Evolutionary conservation across 164 flowering plant species (phyloP).

Genomic region (Macadamia tetraphylla): DNA sequence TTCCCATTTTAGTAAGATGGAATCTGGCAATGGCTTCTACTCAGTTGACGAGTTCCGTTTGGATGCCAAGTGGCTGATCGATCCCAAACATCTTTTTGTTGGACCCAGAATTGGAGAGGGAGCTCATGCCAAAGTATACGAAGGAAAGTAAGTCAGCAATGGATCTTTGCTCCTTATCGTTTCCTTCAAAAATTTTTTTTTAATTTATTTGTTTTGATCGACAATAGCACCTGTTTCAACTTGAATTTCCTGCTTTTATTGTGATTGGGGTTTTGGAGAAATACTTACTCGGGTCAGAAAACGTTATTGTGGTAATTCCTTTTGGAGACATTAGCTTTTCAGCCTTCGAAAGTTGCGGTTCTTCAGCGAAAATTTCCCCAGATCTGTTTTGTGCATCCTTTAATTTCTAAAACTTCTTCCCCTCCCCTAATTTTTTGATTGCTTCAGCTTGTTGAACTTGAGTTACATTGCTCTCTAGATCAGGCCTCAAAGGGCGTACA

Average conservation of each 20-base stretch:
- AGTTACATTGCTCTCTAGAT: no score
- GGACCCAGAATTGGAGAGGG: constrained; percentile 96
- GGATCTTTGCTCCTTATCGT: background rate
- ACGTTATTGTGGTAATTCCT: background rate
- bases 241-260: background rate
- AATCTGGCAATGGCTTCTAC: constrained; percentile 37
- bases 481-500: background rate
- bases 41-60: constrained; percentile 35
- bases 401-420: no score
- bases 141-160: constrained; percentile 80
- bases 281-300: background rate
- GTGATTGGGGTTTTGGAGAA: background rate
- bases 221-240: background rate
- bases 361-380: background rate
- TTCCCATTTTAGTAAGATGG: constrained; percentile 23
- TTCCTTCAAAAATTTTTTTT: no score
- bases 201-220: background rate
- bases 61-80: constrained; percentile 78
- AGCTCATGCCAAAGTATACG: constrained; percentile 95
- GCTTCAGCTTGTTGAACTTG: no score
- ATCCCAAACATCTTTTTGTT: constrained; percentile 85
- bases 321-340: background rate
- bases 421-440: no score
- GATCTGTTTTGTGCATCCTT: background rate
- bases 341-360: background rate